phyloP scores from a whole-genome alignment of 805 yeast genomes.

The Suhomyces xylopsoci region DNA sequence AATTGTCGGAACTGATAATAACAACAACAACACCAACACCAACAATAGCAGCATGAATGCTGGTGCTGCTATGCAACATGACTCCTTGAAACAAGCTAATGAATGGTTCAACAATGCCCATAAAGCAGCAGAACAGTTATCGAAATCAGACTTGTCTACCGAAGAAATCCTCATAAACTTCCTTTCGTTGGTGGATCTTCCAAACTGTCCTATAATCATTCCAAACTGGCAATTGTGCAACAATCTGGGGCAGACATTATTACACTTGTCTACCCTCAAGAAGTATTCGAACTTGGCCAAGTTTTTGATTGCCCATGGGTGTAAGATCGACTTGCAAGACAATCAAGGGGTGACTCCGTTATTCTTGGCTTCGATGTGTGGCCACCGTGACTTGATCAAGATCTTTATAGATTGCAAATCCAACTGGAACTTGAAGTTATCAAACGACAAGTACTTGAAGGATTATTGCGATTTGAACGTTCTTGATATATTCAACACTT shows the following conservation, averaged over 20 bases:
- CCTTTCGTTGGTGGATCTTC: slow-evolving; percentile 59
- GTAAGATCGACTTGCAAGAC: slow-evolving; percentile 70
- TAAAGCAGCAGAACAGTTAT: slow-evolving; percentile 45
- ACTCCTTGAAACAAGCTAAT: slow-evolving; percentile 17
- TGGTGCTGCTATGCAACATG: neutral
- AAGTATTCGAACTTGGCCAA: slow-evolving; percentile 63
- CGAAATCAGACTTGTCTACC: slow-evolving; percentile 44
- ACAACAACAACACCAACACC: slow-evolving; percentile 17
- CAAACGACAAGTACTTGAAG: slow-evolving; percentile 43
- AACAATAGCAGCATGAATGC: slow-evolving; percentile 11
- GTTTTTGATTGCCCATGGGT: slow-evolving; percentile 64
- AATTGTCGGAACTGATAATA: slow-evolving; percentile 64
- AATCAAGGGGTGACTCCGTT: slow-evolving; percentile 81
- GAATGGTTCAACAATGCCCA: slow-evolving; percentile 56
- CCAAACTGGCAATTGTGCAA: slow-evolving; percentile 85
- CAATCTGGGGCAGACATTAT: slow-evolving; percentile 77
- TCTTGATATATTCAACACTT: slow-evolving; percentile 35
- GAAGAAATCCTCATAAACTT: slow-evolving; percentile 50
- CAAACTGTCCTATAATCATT: slow-evolving; percentile 55
- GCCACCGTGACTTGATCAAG: slow-evolving; percentile 64
- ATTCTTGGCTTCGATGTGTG: slow-evolving; percentile 79
- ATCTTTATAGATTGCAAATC: slow-evolving; percentile 65
- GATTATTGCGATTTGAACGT: slow-evolving; percentile 47
- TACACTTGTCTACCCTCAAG: slow-evolving; percentile 79
- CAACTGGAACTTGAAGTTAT: slow-evolving; percentile 48